A percentile compares a stretch with the other conserved stretches of the same genome.
phyloP scores from a whole-genome alignment of 176 grass and related monocot genomes.

The Zoysia japonica region DNA sequence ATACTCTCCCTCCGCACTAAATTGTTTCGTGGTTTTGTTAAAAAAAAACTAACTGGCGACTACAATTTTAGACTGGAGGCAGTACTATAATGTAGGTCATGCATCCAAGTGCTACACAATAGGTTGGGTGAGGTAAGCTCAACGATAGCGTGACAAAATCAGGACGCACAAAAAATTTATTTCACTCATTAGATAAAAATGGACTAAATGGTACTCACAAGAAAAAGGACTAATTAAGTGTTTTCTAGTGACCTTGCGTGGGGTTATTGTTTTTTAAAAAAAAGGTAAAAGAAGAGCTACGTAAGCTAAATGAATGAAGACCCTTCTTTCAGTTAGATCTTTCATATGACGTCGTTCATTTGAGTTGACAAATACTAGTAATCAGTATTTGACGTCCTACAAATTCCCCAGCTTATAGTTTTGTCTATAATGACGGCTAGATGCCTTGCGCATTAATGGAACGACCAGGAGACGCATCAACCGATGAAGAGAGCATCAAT shows the following conservation, averaged over 20 bases:
- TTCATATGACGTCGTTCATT: background rate
- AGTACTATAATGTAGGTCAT: background rate
- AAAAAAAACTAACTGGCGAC: too few species aligned
- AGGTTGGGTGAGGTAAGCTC: constrained; percentile 43
- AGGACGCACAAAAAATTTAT: background rate
- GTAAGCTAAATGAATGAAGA: background rate
- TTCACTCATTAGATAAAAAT: background rate
- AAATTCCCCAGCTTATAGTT: background rate
- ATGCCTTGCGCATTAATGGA: constrained; percentile 34
- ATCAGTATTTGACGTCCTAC: background rate
- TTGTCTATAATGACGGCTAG: constrained; percentile 20
- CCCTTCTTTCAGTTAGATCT: background rate
- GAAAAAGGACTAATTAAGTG: too few species aligned
- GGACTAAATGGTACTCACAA: background rate
- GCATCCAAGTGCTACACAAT: constrained; percentile 15
- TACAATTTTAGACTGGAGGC: too few species aligned
- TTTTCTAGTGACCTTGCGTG: background rate
- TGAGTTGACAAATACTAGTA: background rate
- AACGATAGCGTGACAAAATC: constrained; percentile 46
- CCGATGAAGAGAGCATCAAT: constrained; percentile 31
- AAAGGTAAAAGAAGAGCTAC: too few species aligned
- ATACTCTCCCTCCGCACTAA: too few species aligned
- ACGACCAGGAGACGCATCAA: constrained; percentile 34
- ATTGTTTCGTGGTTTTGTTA: too few species aligned
- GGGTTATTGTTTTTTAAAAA: background rate